A percentile compares a stretch with the other conserved stretches of the same genome.
Evolutionary conservation across 495 filamentous ascomycete species (phyloP).

Genomic region (Talaromyces liani): DNA sequence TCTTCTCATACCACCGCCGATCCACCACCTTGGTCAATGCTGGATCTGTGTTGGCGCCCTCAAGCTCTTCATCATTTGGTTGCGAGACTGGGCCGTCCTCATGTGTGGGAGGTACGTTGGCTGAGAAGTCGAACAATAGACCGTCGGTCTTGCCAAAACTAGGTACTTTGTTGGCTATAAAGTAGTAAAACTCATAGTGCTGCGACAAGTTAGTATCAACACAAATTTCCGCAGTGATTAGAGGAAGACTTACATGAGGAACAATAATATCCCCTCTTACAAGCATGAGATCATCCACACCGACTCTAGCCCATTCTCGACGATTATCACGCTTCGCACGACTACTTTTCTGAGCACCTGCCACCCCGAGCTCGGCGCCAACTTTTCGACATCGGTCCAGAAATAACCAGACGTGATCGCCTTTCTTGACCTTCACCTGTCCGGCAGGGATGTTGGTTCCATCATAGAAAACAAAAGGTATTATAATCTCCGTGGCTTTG

Average conservation of each 20-base stretch:
- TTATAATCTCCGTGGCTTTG: conserved; percentile 80
- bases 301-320: conserved; percentile 86
- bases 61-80: conserved; percentile 47
- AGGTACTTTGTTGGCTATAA: conserved; percentile 84
- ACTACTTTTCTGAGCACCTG: conserved; percentile 45
- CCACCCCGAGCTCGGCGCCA: conserved; percentile 72
- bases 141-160: conserved; percentile 46
- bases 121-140: conserved; percentile 70
- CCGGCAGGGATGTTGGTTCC: conserved; percentile 92
- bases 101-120: conserved; percentile 37
- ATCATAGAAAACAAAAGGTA: conserved; percentile 97
- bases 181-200: conserved; percentile 97
- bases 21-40: conserved; percentile 91
- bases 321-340: conserved; percentile 51
- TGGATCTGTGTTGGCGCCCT: conserved; percentile 74
- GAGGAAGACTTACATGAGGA: conserved; percentile 66
- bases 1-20: conserved; percentile 89
- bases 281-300: conserved; percentile 94
- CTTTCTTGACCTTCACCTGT: conserved; percentile 79
- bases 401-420: conserved; percentile 84
- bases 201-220: conserved; percentile 28
- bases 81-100: conserved; percentile 39
- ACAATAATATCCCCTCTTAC: conserved; percentile 90
- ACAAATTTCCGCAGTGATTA: neutral
- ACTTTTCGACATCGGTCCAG: conserved; percentile 85